These are phyloP conservation scores for Phytophthora multivora DNA, from an alignment of 352 stramenopile genomes.

Conservation along the genomic window DNA sequence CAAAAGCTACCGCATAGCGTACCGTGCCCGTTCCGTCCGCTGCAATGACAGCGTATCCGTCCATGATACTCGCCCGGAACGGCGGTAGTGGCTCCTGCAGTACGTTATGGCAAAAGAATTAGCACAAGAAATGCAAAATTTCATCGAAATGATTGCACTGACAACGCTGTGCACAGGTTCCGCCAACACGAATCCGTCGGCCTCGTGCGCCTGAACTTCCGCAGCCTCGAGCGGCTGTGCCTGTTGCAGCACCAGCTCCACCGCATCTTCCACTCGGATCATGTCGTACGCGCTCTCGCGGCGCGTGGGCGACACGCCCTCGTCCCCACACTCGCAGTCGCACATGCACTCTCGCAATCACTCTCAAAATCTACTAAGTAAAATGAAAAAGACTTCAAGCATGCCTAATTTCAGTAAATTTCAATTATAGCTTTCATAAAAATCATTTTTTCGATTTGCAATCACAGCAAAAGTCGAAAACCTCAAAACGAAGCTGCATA, in stretches of 20 bases:
- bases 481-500: too few species aligned
- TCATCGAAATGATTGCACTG: not conserved
- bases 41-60: conserved; percentile 96
- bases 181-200: conserved; percentile 59
- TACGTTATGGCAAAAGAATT: not conserved
- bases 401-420: too few species aligned
- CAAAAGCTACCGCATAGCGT: not conserved
- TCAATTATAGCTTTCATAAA: too few species aligned
- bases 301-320: conserved; percentile 48
- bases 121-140: not conserved
- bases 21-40: conserved; percentile 77
- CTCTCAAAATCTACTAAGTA: not conserved
- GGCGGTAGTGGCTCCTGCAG: conserved; percentile 89
- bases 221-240: conserved; percentile 44
- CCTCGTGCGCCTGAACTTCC: conserved; percentile 38
- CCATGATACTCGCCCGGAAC: conserved; percentile 98
- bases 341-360: not conserved
- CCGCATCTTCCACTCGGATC: conserved; percentile 59
- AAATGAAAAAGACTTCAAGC: not conserved
- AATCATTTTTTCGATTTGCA: too few species aligned
- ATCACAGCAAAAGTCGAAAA: too few species aligned
- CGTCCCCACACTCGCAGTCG: conserved; percentile 49
- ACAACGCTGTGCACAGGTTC: conserved; percentile 51
- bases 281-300: conserved; percentile 84
- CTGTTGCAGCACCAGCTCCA: conserved; percentile 57